Conservation (phyloP, 2,329 filamentous ascomycete species). For the Simplicillium sp. region DNA sequence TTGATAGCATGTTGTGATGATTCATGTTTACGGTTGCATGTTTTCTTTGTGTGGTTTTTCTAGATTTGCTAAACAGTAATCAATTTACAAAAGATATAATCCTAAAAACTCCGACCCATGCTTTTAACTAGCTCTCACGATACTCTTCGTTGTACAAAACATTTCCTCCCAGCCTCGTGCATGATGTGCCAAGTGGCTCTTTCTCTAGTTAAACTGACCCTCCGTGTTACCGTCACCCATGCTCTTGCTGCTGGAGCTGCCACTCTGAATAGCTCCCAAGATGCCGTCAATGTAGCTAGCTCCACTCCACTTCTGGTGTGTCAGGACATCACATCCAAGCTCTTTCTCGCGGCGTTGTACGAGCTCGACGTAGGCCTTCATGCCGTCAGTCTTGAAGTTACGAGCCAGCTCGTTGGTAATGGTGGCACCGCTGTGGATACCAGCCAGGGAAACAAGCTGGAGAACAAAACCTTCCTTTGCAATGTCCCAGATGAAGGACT, state of each 20-base stretch:
- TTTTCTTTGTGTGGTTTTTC: not conserved
- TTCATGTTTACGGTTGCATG: no score
- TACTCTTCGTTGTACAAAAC: no score
- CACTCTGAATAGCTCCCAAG: constrained; percentile 80
- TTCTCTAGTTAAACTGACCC: constrained; percentile 42
- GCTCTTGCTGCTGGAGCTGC: constrained; percentile 78
- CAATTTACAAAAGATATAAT: not conserved
- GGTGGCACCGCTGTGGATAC: constrained; percentile 55
- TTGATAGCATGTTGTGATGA: no score
- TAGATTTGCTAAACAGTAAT: not conserved
- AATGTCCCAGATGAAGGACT: constrained; percentile 93
- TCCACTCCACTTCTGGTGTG: constrained; percentile 80
- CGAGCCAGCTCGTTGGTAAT: constrained; percentile 66
- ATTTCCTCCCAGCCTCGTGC: no score
- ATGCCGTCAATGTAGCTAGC: constrained; percentile 77
- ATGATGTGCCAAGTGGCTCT: no score
- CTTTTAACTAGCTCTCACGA: not conserved
- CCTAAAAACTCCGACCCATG: constrained; percentile 8
- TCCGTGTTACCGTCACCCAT: constrained; percentile 96
- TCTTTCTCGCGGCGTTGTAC: constrained; percentile 89
- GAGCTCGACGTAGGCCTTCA: constrained; percentile 94
- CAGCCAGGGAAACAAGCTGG: constrained; percentile 58
- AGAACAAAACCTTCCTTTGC: constrained; percentile 74
- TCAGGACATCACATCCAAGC: constrained; percentile 81
- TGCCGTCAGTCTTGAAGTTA: constrained; percentile 81